Base-by-base conservation (phyloP, 305 asterid genomes). In the Stenogyne calaminthoides region DNA sequence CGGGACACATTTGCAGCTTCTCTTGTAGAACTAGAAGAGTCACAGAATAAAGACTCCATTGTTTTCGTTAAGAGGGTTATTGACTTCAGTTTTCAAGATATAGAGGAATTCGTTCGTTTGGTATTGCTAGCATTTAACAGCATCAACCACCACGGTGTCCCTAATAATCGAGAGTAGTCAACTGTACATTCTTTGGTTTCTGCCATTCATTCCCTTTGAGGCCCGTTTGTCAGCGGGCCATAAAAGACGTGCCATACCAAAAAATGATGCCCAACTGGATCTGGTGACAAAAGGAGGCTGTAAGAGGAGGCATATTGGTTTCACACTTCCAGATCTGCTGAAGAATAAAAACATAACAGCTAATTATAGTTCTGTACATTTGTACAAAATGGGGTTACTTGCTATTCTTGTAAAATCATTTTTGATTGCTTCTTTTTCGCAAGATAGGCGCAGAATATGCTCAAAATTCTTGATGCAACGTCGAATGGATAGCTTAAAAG, bases 71-170 rank as follows among this genome's bases (percentile, higher is more conserved):
- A 90, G 82, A 84, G 79, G 77, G 98, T 82, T 18, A 74, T 92
- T 9, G 95, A 90, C 78, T 85, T 90, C 85, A 86, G 96, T 83
- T 95, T 89, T 76, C 95, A 92, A 78, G 89, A 92, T 52, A 81
- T 92, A 44, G 88, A 80, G 67, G 96, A 89, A 73, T 84, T 95
- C 40, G 70, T 87, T 52, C 88, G 74, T n/a, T 80, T 92, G 83
- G 87, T 90, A 58, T 75, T 77, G 80, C 61, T 66, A 46, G 93
- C 97, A n/a, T 76, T 86, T 40, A 86, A 81, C 66, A 82, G 87
- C 77, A 79, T 91, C 84, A 85, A 80, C 83, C 86, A 77, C 71
- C 85, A 83, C 70, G 89, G 87, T 42, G 75, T 81, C 54, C 67
- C 76, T 51, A 80, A 87, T 51, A 54, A 73, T 54, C 67, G 84